phyloP scores from a whole-genome alignment of 768 basidiomycete species.

The Rubroboletus satanas region DNA sequence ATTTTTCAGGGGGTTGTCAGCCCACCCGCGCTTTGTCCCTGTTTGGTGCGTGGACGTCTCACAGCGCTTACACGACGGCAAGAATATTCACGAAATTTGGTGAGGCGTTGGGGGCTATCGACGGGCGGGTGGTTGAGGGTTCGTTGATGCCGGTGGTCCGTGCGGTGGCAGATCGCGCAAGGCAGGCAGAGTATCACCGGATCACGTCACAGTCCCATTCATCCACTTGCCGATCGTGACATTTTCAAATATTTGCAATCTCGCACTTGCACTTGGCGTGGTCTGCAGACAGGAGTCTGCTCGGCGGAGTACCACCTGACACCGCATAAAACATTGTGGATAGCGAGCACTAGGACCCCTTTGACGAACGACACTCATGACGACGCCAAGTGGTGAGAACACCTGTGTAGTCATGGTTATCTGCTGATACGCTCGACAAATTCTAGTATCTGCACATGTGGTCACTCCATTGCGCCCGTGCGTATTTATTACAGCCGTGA shows the following conservation, averaged over 20 bases:
- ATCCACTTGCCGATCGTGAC: constrained; percentile 30
- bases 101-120: not conserved
- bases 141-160: constrained; percentile 17
- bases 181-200: constrained; percentile 18
- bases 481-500: not conserved
- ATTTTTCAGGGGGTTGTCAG: constrained; percentile 17
- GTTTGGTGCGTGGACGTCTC: constrained; percentile 3
- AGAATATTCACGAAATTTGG: not conserved
- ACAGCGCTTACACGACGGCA: constrained; percentile 3
- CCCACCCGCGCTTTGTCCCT: constrained; percentile 4
- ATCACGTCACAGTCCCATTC: constrained; percentile 33
- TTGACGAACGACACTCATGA: not conserved
- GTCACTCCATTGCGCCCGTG: not conserved
- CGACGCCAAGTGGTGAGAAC: constrained; percentile 3
- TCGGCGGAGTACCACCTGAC: no score
- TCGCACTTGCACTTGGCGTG: not conserved
- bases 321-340: no score
- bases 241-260: constrained; percentile 18
- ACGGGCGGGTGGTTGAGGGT: not conserved
- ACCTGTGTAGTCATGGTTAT: constrained; percentile 19
- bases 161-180: constrained; percentile 29
- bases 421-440: constrained; percentile 4
- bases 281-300: not conserved
- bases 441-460: not conserved
- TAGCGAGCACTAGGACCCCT: no score